Evolutionary conservation across 2,329 filamentous ascomycete genomes (phyloP), one percentile per base, ranked within the genome.

Genomic region (Taxawa tesnikishii): DNA sequence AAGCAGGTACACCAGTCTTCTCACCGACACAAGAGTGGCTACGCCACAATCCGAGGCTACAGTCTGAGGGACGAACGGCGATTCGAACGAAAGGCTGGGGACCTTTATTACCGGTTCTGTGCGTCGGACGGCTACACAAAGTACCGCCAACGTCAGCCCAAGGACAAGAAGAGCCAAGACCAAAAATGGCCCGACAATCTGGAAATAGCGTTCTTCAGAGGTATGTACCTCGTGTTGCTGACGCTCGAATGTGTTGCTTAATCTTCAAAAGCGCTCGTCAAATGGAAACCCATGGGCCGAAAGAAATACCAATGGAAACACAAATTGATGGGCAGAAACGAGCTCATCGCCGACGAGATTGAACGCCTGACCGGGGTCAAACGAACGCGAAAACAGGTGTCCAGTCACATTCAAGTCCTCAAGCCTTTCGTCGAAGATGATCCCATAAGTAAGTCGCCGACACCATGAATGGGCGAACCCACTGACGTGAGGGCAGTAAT

Each of bases 391-490:
- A 77, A 77, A 48, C 69, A 76, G 45, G 68, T 77, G 4, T 76
- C 73, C 0, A 77, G 73, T 43, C 73, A 77, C 46, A 63, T 76
- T 15, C 73, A 77, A 49, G 71, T 76, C 3, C 56, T 77, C 13
- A 72, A 73, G 47, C 63, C 60, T 9, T 67, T 70, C 37, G 54
- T 75, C 23, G 63, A 71, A 38, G 62, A 64, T 16, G 55, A 62
- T 37, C 29, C 33, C 36, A 32, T 16, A 25, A 28, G 30, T 31
- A 18, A 15, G 9, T 10, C 3, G n/a, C 14, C 4, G 7, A 15
- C 13, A n/a, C n/a, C n/a, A n/a, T n/a, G n/a, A n/a, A n/a, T n/a
- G n/a, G n/a, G n/a, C n/a, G n/a, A n/a, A n/a, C n/a, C n/a, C n/a
- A n/a, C n/a, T n/a, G n/a, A n/a, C n/a, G n/a, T n/a, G n/a, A n/a